Base-by-base conservation (phyloP, 2,329 filamentous ascomycete genomes). In the Epichloe coenophiala region DNA sequence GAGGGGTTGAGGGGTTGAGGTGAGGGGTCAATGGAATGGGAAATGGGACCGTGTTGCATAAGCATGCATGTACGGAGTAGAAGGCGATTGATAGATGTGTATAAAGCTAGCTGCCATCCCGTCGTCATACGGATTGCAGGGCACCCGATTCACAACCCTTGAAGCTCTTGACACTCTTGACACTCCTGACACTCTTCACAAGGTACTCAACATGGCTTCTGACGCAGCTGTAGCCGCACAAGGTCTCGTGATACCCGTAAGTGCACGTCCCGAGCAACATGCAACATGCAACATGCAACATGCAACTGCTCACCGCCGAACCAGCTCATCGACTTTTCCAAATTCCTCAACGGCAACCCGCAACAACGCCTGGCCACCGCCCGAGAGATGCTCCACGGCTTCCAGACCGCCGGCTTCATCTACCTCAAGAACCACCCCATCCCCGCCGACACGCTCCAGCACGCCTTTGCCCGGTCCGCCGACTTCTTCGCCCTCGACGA, bases 321-420 rank as follows among this genome's bases (percentile, higher is more conserved):
- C n/a, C 48, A 61, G 60, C 57, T 64, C 51, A 60, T 64, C 43
- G 65, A 94, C 72, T 90, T 94, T 64, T 80, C 78, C 12, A 73
- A 73, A 42, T 93, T 90, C 66, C 77, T 87, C 23, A 67, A 74
- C 51, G 84, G 84, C 36, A 73, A 75, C 19, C 69, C 77, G 0
- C 60, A 72, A 9, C 71, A 84, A 57, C 84, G 83, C 58, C 70
- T 75, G 47, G 68, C 75, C 42, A 81, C 86, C 1, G 89, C 88
- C 21, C 68, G 80, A 49, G 79, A 84, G 40, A 82, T 95, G 57
- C 80, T 91, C 12, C 63, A 80, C 49, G 89, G 87, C 41, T 95
- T 96, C 71, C 85, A 89, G 60, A 83, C 78, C 1, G 86, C 89
- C 2, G 90, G 90, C 51, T 95, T 96, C 72, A 78, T 96, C 61